phyloP scores from a whole-genome alignment of 2,329 filamentous ascomycete genomes.

The Fusarium staphyleae region DNA sequence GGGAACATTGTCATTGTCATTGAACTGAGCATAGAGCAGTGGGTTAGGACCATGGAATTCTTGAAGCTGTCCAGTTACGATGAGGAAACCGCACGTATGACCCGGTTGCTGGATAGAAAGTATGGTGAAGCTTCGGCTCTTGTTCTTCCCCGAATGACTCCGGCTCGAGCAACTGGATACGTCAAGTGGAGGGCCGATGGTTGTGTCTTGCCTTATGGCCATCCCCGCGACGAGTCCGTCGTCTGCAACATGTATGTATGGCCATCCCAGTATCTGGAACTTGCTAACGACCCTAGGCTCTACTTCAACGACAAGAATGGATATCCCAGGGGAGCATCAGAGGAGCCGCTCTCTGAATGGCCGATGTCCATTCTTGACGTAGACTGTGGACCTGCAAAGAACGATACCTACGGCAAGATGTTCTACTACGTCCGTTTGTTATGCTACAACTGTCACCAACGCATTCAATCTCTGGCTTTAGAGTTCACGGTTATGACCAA shows the following conservation, averaged over 20 bases:
- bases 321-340: slow-evolving; percentile 11
- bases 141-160: slow-evolving; percentile 26
- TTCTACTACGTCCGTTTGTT: slow-evolving; percentile 38
- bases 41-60: slow-evolving; percentile 1
- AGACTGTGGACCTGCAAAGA: slow-evolving; percentile 14
- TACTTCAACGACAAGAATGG: slow-evolving; percentile 6
- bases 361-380: slow-evolving; percentile 39
- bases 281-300: slow-evolving; percentile 18
- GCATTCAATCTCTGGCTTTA: neutral
- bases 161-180: slow-evolving; percentile 19
- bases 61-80: neutral
- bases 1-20: slow-evolving; percentile 1
- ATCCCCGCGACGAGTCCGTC: slow-evolving; percentile 24
- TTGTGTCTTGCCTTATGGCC: slow-evolving; percentile 34
- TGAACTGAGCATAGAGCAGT: slow-evolving; percentile 11
- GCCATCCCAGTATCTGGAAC: too few relatives aligned
- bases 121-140: slow-evolving; percentile 3
- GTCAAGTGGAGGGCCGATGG: slow-evolving; percentile 35
- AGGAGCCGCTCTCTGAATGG: slow-evolving; percentile 42
- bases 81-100: neutral
- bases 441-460: slow-evolving; percentile 33
- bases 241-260: slow-evolving; percentile 36
- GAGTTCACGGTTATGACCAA: slow-evolving; percentile 8
- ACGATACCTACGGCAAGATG: slow-evolving; percentile 43
- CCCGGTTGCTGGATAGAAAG: slow-evolving; percentile 19